A percentile compares a stretch with the other conserved stretches of the same genome.
Evolutionary conservation across 1,139 yeast genomes (phyloP).

Genomic region (Casaregolazyma lundiana): DNA sequence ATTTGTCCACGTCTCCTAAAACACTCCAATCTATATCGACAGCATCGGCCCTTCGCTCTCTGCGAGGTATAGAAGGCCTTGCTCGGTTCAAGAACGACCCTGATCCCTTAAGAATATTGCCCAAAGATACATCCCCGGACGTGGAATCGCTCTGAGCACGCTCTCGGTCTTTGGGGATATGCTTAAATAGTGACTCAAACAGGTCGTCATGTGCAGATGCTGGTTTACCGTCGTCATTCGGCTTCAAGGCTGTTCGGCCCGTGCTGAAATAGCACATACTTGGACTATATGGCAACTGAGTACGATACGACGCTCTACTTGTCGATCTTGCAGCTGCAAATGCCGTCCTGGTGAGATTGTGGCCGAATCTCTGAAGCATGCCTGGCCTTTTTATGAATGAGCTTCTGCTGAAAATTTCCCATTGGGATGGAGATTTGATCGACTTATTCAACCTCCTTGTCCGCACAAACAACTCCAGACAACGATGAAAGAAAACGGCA

Average conservation of each 20-base stretch:
- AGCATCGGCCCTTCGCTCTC: constrained; percentile 1
- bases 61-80: constrained; percentile 4
- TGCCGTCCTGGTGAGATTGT: neutral
- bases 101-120: constrained; percentile 1
- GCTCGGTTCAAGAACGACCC: neutral
- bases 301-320: too few species aligned
- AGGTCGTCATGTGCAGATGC: neutral
- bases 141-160: neutral
- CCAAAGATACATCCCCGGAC: neutral
- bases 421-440: too few species aligned
- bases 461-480: too few species aligned
- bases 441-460: too few species aligned
- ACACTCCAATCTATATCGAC: constrained; percentile 10
- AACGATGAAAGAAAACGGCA: neutral
- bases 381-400: neutral
- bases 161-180: neutral
- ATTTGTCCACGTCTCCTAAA: constrained; percentile 14
- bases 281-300: too few species aligned
- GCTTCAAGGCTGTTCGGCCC: too few species aligned
- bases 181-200: neutral
- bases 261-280: neutral
- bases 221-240: neutral
- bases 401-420: too few species aligned
- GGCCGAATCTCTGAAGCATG: neutral
- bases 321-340: neutral